Conservation (phyloP, 192 early-diverging fungal genomes). For the Gaertneriomyces semiglobifer region DNA sequence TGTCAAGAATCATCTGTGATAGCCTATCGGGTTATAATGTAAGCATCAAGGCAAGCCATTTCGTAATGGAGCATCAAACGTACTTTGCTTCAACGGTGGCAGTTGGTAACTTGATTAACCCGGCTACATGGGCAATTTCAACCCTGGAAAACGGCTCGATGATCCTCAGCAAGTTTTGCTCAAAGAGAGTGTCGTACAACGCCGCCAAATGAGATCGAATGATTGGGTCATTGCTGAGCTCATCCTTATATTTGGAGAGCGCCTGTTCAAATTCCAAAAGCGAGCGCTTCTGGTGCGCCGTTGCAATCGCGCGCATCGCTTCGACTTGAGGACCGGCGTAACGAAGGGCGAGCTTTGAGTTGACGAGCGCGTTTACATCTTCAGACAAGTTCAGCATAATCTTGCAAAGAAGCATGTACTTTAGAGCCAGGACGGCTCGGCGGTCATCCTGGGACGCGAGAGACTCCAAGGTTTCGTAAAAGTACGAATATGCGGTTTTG, state of each 20-base stretch:
- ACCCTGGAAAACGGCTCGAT: constrained; percentile 98
- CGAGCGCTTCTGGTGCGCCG: constrained; percentile 95
- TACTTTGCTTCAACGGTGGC: constrained; percentile 91
- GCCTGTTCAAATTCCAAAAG: constrained; percentile 93
- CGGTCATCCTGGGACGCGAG: constrained; percentile 85
- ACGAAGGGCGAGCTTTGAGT: constrained; percentile 85
- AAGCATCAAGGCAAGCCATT: neutral
- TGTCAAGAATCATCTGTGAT: constrained; percentile 99
- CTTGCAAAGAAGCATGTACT: constrained; percentile 99
- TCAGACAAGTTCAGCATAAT: constrained; percentile 98
- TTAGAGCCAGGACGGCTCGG: constrained; percentile 83
- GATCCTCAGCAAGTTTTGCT: constrained; percentile 93
- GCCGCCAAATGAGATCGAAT: constrained; percentile 88
- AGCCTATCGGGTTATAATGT: constrained; percentile 40
- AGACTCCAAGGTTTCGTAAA: constrained; percentile 97
- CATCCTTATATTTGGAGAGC: constrained; percentile 78
- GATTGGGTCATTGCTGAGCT: constrained; percentile 89
- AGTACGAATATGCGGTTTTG: constrained; percentile 97
- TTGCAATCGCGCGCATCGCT: constrained; percentile 91
- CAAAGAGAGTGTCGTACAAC: constrained; percentile 93
- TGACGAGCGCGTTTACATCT: constrained; percentile 87
- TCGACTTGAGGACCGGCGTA: constrained; percentile 87
- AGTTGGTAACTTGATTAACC: constrained; percentile 87
- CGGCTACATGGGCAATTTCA: constrained; percentile 92
- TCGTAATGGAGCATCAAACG: neutral